These are phyloP conservation scores for Fomitopsis serialis DNA, from an alignment of 768 basidiomycete genomes.

Conservation along the genomic window DNA sequence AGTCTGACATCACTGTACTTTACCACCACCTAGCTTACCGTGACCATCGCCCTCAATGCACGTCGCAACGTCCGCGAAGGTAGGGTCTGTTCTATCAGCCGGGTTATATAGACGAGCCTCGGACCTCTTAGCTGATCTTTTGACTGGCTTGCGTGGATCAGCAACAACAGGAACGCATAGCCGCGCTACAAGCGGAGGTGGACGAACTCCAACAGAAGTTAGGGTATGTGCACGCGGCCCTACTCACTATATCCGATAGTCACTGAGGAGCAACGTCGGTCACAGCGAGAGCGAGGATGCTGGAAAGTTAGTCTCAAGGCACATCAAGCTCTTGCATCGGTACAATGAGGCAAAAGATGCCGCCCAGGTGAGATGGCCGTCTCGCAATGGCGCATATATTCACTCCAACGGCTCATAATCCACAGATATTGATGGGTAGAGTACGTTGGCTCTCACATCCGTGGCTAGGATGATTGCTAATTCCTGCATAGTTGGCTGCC, in stretches of 20 bases:
- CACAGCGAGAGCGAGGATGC: constrained; percentile 43
- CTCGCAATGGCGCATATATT: background rate
- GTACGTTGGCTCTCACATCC: constrained; percentile 30
- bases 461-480: background rate
- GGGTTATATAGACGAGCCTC: too few relatives aligned
- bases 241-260: background rate
- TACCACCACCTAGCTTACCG: too few relatives aligned
- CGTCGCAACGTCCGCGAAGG: constrained; percentile 12
- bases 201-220: constrained; percentile 40
- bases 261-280: too few relatives aligned
- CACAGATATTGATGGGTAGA: constrained; percentile 73
- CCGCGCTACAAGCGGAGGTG: constrained; percentile 44
- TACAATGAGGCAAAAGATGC: constrained; percentile 86
- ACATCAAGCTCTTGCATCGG: constrained; percentile 66
- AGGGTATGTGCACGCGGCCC: constrained; percentile 32
- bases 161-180: constrained; percentile 47
- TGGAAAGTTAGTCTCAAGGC: constrained; percentile 53
- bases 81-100: background rate
- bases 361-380: constrained; percentile 46
- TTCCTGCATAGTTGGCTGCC: constrained; percentile 53
- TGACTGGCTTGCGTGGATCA: constrained; percentile 12
- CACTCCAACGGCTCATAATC: background rate
- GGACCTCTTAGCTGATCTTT: too few relatives aligned
- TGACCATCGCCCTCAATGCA: constrained; percentile 9
- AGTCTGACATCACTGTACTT: too few relatives aligned